Evolutionary conservation across 2,329 filamentous ascomycete genomes (phyloP), one percentile per base, ranked within the genome.

Genomic region (Chaetothyriales sp.): DNA sequence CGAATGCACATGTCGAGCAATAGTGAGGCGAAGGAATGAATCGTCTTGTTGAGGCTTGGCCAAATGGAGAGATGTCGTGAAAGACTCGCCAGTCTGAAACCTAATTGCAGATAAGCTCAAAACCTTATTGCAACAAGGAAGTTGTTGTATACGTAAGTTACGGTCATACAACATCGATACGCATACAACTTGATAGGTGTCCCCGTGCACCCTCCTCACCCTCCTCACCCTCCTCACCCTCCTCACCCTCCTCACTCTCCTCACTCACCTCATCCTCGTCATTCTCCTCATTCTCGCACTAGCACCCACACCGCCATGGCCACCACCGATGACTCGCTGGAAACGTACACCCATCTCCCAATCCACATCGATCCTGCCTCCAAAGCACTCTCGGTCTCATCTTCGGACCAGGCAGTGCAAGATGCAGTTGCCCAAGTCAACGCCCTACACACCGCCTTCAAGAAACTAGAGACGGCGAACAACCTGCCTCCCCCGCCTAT

Each of bases 401-500:
- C 70, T n/a, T 64, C 70, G 47, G 64, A 70, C 53, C 59, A 65
- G 22, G 66, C 74, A 9, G 74, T 87, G 32, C 70, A 73, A 49
- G 66, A 74, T 59, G 83, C 87, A 65, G 80, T 95, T 59, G 70
- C 75, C 32, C 72, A 80, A 43, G 80, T 96, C 54, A 95, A 95
- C 74, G 64, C 68, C 48, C 79, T 95, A 48, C 86, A 94, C 78
- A 80, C 80, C 59, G 68, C 77, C 44, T 78, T 96, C 54, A 73
- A 92, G 60, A 68, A 69, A 50, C 77, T 87, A 59, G 75, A 79
- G 45, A 70, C 71, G 0, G 78, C 83, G 5, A 75, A 78, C 53
- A 69, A 70, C 51, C 75, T 87, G 18, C 90, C 90, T 0, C 88
- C 89, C 4, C 84, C 90, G 0, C 92, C 92, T 0, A 77, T 94